These are phyloP conservation scores for Sphenostylis stenocarpa DNA, from an alignment of 306 rosid genomes.

Conservation along the genomic window DNA sequence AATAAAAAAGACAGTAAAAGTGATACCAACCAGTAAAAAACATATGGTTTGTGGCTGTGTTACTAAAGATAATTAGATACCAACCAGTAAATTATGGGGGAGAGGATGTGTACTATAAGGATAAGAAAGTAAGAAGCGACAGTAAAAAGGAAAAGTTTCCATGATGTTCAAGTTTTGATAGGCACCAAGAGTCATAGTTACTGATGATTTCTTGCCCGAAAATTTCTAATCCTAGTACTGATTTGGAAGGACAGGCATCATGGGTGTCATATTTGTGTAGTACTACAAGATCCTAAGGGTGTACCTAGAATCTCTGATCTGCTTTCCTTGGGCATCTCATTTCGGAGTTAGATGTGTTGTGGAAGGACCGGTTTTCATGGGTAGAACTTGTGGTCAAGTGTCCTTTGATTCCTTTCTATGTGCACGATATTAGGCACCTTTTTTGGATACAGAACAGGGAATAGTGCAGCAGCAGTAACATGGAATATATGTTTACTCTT, in stretches of 20 bases:
- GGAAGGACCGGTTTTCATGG: background rate
- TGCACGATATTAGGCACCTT: background rate
- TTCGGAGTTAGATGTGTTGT: slow-evolving; percentile 8
- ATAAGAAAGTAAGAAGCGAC: background rate
- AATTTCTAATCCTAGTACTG: background rate
- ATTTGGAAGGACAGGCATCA: slow-evolving; percentile 6
- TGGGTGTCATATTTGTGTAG: background rate
- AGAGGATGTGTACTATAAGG: background rate
- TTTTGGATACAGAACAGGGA: background rate
- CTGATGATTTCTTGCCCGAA: background rate
- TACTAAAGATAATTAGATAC: background rate
- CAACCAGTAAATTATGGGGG: background rate
- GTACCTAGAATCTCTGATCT: slow-evolving; percentile 5
- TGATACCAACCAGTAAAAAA: too few relatives aligned
- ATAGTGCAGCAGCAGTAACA: slow-evolving; percentile 5
- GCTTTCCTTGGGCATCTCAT: slow-evolving; percentile 13
- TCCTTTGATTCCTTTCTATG: slow-evolving; percentile 34
- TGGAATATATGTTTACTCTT: slow-evolving; percentile 5
- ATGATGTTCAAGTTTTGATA: background rate
- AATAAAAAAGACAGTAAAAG: too few relatives aligned
- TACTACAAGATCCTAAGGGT: slow-evolving; percentile 15
- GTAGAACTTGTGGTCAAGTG: slow-evolving; percentile 16
- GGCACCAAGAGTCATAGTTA: background rate
- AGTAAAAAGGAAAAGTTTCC: slow-evolving; percentile 12
- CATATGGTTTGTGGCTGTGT: background rate